Conservation (phyloP, 2,329 filamentous ascomycete genomes). For the Calonectria fujianensis region DNA sequence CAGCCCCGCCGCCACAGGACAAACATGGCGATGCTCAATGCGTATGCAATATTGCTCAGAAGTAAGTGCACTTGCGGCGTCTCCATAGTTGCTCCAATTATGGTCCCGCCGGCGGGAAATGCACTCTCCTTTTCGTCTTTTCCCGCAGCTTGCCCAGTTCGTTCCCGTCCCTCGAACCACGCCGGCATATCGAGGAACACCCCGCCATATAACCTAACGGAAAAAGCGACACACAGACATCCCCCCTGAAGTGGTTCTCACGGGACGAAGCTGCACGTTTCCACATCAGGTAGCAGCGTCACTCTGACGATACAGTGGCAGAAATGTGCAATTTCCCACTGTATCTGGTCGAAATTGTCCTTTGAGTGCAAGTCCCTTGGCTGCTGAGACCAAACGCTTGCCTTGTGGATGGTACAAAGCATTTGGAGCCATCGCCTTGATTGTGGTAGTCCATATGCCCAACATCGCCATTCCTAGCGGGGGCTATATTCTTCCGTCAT, state of each 20-base stretch:
- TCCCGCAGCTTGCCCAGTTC: slow-evolving; percentile 16
- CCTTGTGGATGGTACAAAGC: not conserved
- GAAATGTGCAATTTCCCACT: not conserved
- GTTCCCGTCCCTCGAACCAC: slow-evolving; percentile 34
- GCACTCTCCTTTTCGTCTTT: slow-evolving; percentile 43
- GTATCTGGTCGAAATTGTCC: not conserved
- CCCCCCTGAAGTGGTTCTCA: slow-evolving; percentile 4
- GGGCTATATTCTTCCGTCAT: slow-evolving; percentile 18
- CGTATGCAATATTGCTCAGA: slow-evolving; percentile 1
- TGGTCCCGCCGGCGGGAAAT: not conserved
- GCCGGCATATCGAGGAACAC: slow-evolving; percentile 34
- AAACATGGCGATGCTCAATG: slow-evolving; percentile 18
- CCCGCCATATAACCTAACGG: slow-evolving; percentile 25
- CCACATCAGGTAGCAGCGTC: slow-evolving; percentile 17
- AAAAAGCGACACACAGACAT: slow-evolving; percentile 11
- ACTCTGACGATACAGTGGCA: slow-evolving; percentile 12
- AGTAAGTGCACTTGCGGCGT: not conserved
- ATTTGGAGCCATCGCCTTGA: not conserved
- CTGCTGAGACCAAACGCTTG: not conserved
- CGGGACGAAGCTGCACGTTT: not conserved
- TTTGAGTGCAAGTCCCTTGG: not conserved
- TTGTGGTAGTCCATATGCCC: not conserved
- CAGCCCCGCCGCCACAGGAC: slow-evolving; percentile 36
- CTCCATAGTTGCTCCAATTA: slow-evolving; percentile 13
- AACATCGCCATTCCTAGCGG: slow-evolving; percentile 1